Percentiles rank a stretch among this genome's conserved stretches.
phyloP scores from a whole-genome alignment of 78 protist genomes.

The Emiliania huxleyi region DNA sequence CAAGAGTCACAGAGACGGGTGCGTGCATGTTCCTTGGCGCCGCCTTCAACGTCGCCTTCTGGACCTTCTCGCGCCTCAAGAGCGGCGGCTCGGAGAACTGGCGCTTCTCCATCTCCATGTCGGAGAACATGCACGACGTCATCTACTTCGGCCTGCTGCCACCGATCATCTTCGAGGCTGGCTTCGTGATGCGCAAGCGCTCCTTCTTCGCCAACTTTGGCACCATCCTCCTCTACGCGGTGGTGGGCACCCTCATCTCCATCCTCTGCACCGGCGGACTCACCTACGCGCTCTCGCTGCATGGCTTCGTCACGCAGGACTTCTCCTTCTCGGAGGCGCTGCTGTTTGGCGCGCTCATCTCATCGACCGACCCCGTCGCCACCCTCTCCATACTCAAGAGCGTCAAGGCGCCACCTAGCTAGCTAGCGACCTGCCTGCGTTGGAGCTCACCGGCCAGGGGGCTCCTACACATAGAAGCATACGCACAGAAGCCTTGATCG shows the following conservation, averaged over 20 bases:
- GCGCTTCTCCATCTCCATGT: neutral
- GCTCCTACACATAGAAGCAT: too few species aligned
- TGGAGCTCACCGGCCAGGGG: too few species aligned
- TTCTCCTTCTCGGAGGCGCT: neutral
- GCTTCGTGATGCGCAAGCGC: neutral
- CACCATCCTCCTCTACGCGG: neutral
- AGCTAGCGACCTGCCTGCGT: too few species aligned
- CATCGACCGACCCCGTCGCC: slow-evolving; percentile 14
- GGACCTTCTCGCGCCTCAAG: neutral
- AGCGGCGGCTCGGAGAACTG: neutral
- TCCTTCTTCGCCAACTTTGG: neutral
- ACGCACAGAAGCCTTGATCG: too few species aligned
- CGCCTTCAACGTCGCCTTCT: neutral
- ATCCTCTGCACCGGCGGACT: neutral
- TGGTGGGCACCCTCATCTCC: neutral
- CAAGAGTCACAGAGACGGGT: neutral
- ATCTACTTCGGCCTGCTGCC: neutral
- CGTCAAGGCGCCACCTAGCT: neutral
- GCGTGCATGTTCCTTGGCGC: neutral
- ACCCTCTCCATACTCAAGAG: neutral
- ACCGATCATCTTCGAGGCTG: slow-evolving; percentile 1
- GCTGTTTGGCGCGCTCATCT: neutral
- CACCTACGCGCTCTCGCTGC: neutral
- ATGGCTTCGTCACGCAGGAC: neutral
- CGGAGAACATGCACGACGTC: neutral